Evolutionary conservation across 2,329 filamentous ascomycete genomes (phyloP).

Genomic region (Penicillium sp.): DNA sequence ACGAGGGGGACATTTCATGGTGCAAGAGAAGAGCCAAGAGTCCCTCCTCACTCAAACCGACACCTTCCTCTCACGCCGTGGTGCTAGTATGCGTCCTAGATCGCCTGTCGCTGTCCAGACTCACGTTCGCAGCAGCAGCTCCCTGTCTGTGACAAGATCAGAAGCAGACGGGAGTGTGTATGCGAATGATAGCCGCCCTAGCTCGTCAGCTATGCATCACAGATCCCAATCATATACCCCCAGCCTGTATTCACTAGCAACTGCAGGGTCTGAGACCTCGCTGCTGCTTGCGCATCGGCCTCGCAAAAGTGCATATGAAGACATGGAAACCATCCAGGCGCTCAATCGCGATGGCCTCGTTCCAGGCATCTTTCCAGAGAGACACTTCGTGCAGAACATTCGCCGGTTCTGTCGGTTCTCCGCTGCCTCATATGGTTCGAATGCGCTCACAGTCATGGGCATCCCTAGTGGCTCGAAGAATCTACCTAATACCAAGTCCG

Average conservation of each 20-base stretch:
- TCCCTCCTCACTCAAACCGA: conserved; percentile 44
- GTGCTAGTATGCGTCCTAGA: conserved; percentile 35
- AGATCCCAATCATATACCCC: conserved; percentile 42
- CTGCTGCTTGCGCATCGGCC: conserved; percentile 43
- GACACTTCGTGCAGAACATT: conserved; percentile 47
- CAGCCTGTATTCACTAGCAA: conserved; percentile 48
- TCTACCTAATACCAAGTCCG: conserved; percentile 29
- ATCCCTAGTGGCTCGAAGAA: conserved; percentile 34
- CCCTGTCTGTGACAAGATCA: conserved; percentile 42
- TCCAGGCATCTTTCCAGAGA: conserved; percentile 47
- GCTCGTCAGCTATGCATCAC: conserved; percentile 32
- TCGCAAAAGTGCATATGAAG: conserved; percentile 46
- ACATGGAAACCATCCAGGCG: conserved; percentile 43
- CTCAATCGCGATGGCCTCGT: conserved; percentile 45
- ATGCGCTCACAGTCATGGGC: conserved; percentile 49
- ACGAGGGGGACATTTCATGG: conserved; percentile 32
- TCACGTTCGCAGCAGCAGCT: conserved; percentile 45
- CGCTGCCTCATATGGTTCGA: conserved; percentile 48
- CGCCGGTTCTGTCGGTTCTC: conserved; percentile 48
- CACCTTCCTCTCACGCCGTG: conserved; percentile 42
- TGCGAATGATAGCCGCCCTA: conserved; percentile 29
- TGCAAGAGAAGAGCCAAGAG: conserved; percentile 41
- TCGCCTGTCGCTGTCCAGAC: conserved; percentile 40
- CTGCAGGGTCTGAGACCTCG: conserved; percentile 46
- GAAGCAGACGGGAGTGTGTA: conserved; percentile 40